Evolutionary conservation across 306 rosid species (phyloP).

Genomic region (Vigna angularis): DNA sequence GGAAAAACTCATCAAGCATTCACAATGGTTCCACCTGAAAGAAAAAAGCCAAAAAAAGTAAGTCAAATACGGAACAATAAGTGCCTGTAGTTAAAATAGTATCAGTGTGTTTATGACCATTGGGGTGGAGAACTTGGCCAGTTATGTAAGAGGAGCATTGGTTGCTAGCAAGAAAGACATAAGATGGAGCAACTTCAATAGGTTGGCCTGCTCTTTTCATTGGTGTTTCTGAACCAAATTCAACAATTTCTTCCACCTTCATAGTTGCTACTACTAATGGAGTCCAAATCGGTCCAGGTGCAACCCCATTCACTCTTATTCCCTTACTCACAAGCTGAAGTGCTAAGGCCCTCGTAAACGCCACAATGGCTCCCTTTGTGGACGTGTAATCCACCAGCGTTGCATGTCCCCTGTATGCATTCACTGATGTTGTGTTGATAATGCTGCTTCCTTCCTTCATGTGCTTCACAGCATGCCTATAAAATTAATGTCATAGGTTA

Average conservation of each 20-base stretch:
- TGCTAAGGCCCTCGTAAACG: conserved; percentile 40
- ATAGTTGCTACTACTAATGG: conserved; percentile 46
- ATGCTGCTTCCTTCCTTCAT: conserved; percentile 83
- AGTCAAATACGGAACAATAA: background rate
- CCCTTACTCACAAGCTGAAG: conserved; percentile 48
- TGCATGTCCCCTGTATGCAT: conserved; percentile 63
- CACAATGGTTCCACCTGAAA: conserved; percentile 69
- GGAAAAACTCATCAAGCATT: conserved; percentile 39
- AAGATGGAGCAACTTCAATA: background rate
- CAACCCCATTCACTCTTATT: conserved; percentile 56
- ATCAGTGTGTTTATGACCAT: conserved; percentile 46
- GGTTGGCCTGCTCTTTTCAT: background rate
- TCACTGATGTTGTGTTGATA: conserved; percentile 76
- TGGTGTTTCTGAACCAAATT: background rate
- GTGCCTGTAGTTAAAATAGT: background rate
- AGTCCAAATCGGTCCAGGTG: conserved; percentile 91
- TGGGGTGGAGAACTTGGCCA: conserved; percentile 93
- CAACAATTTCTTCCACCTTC: background rate
- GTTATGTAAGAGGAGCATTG: conserved; percentile 70
- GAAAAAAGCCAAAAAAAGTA: background rate
- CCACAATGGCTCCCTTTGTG: conserved; percentile 47
- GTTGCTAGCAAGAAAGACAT: conserved; percentile 44
- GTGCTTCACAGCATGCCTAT: conserved; percentile 76
- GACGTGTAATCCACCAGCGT: conserved; percentile 66
- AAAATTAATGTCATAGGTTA: background rate